A percentile compares a stretch with the other conserved stretches of the same genome.
Conservation (phyloP, 2,329 filamentous ascomycete genomes). For the Cladosporium sp. region DNA sequence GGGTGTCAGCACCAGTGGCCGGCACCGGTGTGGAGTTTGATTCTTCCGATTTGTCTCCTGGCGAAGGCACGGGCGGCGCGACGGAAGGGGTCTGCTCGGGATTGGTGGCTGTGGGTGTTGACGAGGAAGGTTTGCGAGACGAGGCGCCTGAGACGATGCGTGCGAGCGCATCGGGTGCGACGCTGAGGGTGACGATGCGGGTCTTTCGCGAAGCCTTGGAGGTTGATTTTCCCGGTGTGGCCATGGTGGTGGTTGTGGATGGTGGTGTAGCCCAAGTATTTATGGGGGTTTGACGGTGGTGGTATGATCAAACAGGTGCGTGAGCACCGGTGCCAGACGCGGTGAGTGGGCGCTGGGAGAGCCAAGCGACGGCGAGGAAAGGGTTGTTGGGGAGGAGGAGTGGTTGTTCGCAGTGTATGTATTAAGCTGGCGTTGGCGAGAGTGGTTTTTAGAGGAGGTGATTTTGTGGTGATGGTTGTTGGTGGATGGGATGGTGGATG, state of each 20-base stretch:
- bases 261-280: too few species aligned
- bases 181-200: slow-evolving; percentile 10
- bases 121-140: slow-evolving; percentile 6
- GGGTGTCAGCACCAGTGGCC: slow-evolving; percentile 29
- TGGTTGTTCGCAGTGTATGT: too few species aligned
- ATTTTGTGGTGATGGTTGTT: too few species aligned
- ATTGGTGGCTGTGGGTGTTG: neutral
- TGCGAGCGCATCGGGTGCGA: slow-evolving; percentile 9
- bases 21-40: slow-evolving; percentile 37
- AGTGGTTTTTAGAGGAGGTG: too few species aligned
- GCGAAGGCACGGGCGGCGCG: slow-evolving; percentile 8
- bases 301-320: too few species aligned
- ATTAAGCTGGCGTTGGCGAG: too few species aligned
- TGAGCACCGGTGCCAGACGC: too few species aligned
- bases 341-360: too few species aligned
- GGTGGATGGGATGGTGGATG: too few species aligned
- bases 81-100: slow-evolving; percentile 6
- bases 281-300: too few species aligned
- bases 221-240: slow-evolving; percentile 6
- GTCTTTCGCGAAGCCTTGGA: slow-evolving; percentile 13
- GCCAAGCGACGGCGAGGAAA: too few species aligned
- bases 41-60: slow-evolving; percentile 36
- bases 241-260: neutral
- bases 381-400: too few species aligned
- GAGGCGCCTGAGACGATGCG: slow-evolving; percentile 1